Conservation (phyloP, 1,139 yeast species). For the Zygotorulaspora mrakii region DNA sequence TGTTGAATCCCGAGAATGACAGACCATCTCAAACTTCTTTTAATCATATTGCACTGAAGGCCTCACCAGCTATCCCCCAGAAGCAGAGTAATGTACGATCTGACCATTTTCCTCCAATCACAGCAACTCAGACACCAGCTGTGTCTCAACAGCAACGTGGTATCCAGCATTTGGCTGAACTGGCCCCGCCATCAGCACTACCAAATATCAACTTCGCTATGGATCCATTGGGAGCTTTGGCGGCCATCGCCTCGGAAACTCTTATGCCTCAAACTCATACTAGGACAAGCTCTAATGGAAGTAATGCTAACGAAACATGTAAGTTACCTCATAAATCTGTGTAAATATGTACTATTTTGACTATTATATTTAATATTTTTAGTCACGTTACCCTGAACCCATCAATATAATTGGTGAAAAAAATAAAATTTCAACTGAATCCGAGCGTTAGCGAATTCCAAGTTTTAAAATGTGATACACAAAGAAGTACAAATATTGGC, state of each 20-base stretch:
- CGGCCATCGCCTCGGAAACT: slow-evolving; percentile 37
- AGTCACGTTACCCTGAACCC: not conserved
- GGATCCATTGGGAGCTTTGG: slow-evolving; percentile 38
- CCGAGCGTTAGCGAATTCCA: not conserved
- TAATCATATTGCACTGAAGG: slow-evolving; percentile 2
- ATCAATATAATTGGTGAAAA: not conserved
- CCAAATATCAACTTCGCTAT: slow-evolving; percentile 30
- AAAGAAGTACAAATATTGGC: not conserved
- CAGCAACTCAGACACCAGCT: not conserved
- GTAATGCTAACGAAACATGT: not conserved
- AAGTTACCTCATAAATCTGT: not conserved
- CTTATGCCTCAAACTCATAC: slow-evolving; percentile 5
- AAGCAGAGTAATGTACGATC: slow-evolving; percentile 2
- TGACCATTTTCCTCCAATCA: not conserved
- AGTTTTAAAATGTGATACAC: not conserved
- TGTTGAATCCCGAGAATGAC: slow-evolving; percentile 24
- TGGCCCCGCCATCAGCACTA: slow-evolving; percentile 9
- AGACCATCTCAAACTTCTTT: slow-evolving; percentile 4
- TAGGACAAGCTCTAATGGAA: not conserved
- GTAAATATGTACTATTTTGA: slow-evolving; percentile 1
- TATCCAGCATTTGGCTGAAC: not conserved
- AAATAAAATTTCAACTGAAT: not conserved
- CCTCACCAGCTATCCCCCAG: not conserved
- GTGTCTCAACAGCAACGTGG: not conserved
- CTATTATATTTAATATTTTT: not conserved